Conservation (phyloP, 2,329 filamentous ascomycete species). For the Botrytis byssoidea region DNA sequence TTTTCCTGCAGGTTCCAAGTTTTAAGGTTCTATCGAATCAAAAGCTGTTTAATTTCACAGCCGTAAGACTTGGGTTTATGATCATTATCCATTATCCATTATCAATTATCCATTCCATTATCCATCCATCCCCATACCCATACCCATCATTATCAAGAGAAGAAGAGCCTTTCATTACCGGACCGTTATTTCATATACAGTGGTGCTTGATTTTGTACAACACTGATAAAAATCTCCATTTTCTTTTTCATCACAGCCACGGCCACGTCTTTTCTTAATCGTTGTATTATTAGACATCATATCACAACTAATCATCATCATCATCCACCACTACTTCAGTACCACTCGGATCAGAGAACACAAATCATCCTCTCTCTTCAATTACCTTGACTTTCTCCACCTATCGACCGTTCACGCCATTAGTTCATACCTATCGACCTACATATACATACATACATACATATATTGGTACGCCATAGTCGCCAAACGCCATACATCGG, state of each 20-base stretch:
- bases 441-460: slow-evolving; percentile 10
- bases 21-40: slow-evolving; percentile 11
- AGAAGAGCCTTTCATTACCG: neutral
- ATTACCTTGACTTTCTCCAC: neutral
- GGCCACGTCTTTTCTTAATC: neutral
- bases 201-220: neutral
- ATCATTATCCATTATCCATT: too few relatives aligned
- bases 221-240: neutral
- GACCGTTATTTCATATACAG: slow-evolving; percentile 1
- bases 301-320: neutral
- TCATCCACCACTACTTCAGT: neutral
- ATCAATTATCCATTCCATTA: neutral
- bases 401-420: neutral
- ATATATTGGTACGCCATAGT: slow-evolving; percentile 12
- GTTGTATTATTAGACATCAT: neutral
- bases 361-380: neutral
- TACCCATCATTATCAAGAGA: neutral
- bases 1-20: slow-evolving; percentile 3
- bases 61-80: neutral
- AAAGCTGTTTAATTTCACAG: neutral
- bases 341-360: neutral
- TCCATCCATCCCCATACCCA: neutral
- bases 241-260: neutral
- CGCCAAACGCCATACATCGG: neutral
- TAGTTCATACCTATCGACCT: neutral